Evolutionary conservation across 345 rosid genomes (phyloP).

Genomic region (Eucalyptus cloeziana): DNA sequence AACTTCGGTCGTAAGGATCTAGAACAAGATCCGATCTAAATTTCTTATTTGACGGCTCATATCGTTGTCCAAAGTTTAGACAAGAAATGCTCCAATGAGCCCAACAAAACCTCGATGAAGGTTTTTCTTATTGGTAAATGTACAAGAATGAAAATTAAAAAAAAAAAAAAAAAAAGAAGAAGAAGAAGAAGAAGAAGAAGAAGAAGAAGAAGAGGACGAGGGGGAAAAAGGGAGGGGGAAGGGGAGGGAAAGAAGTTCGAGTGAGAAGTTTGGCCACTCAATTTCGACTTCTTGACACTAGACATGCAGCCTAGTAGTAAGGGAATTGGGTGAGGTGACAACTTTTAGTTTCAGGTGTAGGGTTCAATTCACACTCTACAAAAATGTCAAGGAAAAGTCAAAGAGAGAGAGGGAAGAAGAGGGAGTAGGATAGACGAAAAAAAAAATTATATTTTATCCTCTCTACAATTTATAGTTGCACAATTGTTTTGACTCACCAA

Average conservation of each 20-base stretch:
- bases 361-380: no score
- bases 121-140: background rate
- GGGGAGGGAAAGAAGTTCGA: background rate
- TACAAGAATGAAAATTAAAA: background rate
- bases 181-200: no score
- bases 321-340: no score
- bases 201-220: background rate
- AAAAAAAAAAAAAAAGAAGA: no score
- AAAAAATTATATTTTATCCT: background rate
- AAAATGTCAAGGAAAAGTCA: no score
- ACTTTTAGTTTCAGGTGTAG: no score
- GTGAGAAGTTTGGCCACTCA: background rate
- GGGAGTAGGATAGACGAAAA: no score
- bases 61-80: background rate
- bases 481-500: background rate
- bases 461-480: background rate
- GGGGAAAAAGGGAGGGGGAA: no score
- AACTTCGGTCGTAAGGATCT: background rate
- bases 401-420: no score
- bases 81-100: background rate
- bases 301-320: no score
- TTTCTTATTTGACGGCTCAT: background rate
- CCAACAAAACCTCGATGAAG: background rate
- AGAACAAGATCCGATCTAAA: background rate
- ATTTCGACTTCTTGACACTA: background rate